Evolutionary conservation across 352 stramenopile genomes (phyloP).

Genomic region (Phytophthora podocarpi): DNA sequence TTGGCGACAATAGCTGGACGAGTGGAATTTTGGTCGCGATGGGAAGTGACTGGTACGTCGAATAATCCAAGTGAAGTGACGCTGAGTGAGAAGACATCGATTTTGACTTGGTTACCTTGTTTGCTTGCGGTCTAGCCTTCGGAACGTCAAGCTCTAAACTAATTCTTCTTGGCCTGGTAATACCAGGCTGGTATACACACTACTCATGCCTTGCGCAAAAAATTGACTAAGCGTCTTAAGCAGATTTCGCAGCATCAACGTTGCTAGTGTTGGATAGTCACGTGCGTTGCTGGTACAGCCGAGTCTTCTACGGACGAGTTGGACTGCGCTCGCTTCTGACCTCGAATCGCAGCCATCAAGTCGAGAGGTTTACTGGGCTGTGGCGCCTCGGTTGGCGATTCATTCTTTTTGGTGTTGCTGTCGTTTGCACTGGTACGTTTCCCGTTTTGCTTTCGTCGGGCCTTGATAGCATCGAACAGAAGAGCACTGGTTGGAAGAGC

Average conservation of each 20-base stretch:
- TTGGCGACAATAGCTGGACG: slow-evolving; percentile 7
- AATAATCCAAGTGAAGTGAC: slow-evolving; percentile 30
- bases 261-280: background rate
- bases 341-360: slow-evolving; percentile 72
- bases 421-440: slow-evolving; percentile 4
- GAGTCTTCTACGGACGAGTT: slow-evolving; percentile 7
- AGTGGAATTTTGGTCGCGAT: slow-evolving; percentile 14
- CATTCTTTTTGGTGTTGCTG: background rate
- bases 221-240: background rate
- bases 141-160: background rate
- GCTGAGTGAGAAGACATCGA: slow-evolving; percentile 18
- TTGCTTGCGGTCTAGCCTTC: slow-evolving; percentile 14
- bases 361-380: slow-evolving; percentile 33
- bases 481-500: slow-evolving; percentile 35
- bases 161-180: too few species aligned
- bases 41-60: background rate
- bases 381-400: background rate
- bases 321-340: slow-evolving; percentile 39
- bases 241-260: slow-evolving; percentile 9
- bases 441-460: slow-evolving; percentile 37
- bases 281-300: too few species aligned
- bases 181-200: too few species aligned
- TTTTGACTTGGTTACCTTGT: slow-evolving; percentile 9
- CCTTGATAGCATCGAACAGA: slow-evolving; percentile 57
- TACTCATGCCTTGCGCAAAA: slow-evolving; percentile 9